phyloP scores from a whole-genome alignment of 2,329 filamentous ascomycete species.

The Microsporum canis region DNA sequence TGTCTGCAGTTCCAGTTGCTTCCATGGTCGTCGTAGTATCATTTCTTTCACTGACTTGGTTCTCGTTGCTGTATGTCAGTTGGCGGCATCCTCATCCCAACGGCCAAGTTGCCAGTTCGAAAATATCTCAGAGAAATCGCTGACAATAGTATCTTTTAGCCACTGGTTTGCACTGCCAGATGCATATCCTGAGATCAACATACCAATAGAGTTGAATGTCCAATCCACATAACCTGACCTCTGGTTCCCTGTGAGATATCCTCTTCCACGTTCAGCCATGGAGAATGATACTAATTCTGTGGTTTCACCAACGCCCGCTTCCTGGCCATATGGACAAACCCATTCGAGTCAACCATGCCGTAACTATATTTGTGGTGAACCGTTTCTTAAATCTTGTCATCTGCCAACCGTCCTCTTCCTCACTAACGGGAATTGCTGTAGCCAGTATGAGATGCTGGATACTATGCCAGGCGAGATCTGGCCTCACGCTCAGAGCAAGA shows the following conservation, averaged over 20 bases:
- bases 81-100: conserved; percentile 59
- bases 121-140: conserved; percentile 66
- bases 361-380: conserved; percentile 90
- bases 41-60: background rate
- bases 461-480: conserved; percentile 85
- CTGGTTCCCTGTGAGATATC: conserved; percentile 72
- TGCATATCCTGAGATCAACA: conserved; percentile 25
- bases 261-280: conserved; percentile 83
- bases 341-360: conserved; percentile 83
- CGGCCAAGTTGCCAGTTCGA: conserved; percentile 87
- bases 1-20: background rate
- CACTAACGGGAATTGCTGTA: conserved; percentile 69
- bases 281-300: conserved; percentile 86
- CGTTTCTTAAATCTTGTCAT: conserved; percentile 67
- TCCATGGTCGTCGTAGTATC: conserved; percentile 17
- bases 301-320: conserved; percentile 82
- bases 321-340: conserved; percentile 73
- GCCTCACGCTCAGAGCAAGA: conserved; percentile 70
- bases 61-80: background rate
- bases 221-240: conserved; percentile 82
- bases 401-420: conserved; percentile 67
- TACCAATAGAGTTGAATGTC: conserved; percentile 98
- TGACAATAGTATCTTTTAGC: conserved; percentile 71
- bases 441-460: conserved; percentile 82
- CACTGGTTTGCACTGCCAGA: background rate